phyloP scores from a whole-genome alignment of 108 stramenopile genomes.

The Cyclotella atomus region DNA sequence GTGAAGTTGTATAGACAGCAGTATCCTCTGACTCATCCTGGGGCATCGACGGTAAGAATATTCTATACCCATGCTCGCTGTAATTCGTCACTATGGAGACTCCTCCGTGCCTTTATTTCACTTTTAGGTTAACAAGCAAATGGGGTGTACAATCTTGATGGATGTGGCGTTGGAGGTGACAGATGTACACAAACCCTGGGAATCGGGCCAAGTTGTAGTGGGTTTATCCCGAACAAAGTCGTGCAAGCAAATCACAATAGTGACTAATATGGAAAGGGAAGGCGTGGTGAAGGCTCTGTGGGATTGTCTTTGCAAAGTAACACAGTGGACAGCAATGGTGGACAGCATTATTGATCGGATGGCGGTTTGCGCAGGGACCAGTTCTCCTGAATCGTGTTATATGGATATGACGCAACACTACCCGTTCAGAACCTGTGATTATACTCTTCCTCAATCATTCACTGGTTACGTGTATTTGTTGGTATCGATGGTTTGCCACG shows the following conservation, averaged over 20 bases:
- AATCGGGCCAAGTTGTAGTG: slow-evolving; percentile 16
- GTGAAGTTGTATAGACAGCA: slow-evolving; percentile 7
- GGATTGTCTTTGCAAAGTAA: neutral
- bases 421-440: slow-evolving; percentile 2
- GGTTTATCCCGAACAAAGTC: neutral
- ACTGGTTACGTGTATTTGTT: slow-evolving; percentile 15
- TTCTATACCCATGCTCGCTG: too few species aligned
- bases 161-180: slow-evolving; percentile 15
- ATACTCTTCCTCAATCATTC: neutral
- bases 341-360: neutral
- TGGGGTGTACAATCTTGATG: slow-evolving; percentile 20
- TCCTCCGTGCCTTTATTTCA: neutral
- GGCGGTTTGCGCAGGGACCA: neutral
- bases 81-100: too few species aligned
- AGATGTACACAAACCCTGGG: neutral
- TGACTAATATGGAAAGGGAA: neutral
- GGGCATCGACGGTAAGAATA: slow-evolving; percentile 14
- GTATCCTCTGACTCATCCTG: slow-evolving; percentile 16
- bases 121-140: slow-evolving; percentile 18
- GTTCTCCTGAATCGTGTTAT: neutral
- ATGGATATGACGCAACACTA: neutral
- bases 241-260: neutral
- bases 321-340: slow-evolving; percentile 7
- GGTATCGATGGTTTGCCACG: neutral
- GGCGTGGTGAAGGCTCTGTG: neutral